Evolutionary conservation across 176 grass and related monocot species (phyloP), one percentile per base, ranked within the genome.

Genomic region (Zizania latifolia): DNA sequence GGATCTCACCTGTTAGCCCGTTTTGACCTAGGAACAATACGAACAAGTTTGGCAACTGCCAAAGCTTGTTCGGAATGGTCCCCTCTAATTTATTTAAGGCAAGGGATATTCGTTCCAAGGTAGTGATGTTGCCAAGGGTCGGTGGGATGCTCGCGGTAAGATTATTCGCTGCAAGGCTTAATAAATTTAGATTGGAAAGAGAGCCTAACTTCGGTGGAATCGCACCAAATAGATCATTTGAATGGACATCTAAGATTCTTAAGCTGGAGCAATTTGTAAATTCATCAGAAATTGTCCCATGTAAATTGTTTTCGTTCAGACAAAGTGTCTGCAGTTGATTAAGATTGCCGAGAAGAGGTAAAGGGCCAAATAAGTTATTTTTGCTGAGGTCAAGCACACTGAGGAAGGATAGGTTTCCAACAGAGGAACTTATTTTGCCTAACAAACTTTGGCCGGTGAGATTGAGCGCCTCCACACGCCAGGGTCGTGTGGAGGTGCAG

Each of bases 141-240:
- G 15, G 48, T 12, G 87, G 87, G 48, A 90, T 72, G 26, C 11
- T 50, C 7, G 78, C 87, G 3, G 43, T n/a, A 5, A 86, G 58
- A 23, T 44, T 57, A 24, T 90, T 90, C 1, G 1, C 4, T 2
- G 16, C 5, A 28, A 83, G 30, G 22, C n/a, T 4, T 15, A 88
- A 36, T 1, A 0, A 3, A 0, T 38, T 31, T 5, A 88, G 66
- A 23, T 36, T 45, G 9, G 67, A 59, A 77, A 88, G 85, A 8
- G 48, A 34, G 33, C 58, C 58, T 38, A 88, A 71, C 17, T 37
- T 16, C 13, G 1, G 3, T 0, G 85, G 85, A 48, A 83, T 88
- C 50, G 58, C 65, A 19, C 85, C 85, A 1, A 35, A 27, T 22
- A 88, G 50, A 15, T 35, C 68, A 83, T 17, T 17, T 35, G 0